Conservation (phyloP, 2,329 filamentous ascomycete genomes). For the Hirsutella rhossiliensis region DNA sequence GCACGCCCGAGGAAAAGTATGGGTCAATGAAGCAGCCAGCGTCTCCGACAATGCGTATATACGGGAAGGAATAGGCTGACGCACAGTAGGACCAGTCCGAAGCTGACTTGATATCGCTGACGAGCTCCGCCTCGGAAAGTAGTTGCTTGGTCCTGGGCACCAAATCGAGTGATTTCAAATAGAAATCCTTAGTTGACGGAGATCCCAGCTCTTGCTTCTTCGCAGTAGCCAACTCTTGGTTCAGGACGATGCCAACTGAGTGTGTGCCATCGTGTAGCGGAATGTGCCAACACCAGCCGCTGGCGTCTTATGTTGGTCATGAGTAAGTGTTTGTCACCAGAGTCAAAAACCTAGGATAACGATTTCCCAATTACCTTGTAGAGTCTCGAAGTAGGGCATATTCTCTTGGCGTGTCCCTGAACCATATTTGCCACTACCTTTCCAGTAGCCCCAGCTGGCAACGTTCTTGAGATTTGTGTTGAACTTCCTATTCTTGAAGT, state of each 20-base stretch:
- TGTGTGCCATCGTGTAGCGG: constrained; percentile 32
- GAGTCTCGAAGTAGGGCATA: constrained; percentile 30
- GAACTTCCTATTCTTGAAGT: constrained; percentile 32
- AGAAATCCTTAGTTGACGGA: constrained; percentile 17
- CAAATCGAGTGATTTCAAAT: constrained; percentile 19
- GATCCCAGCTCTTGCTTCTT: constrained; percentile 17
- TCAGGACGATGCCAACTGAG: constrained; percentile 30
- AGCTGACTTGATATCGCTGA: constrained; percentile 24
- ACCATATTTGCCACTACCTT: constrained; percentile 18
- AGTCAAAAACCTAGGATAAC: background rate
- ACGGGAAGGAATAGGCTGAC: constrained; percentile 24
- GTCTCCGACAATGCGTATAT: constrained; percentile 30
- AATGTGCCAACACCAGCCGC: constrained; percentile 38
- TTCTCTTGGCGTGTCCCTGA: constrained; percentile 21
- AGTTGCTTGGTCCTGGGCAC: constrained; percentile 16
- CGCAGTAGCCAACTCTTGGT: constrained; percentile 20
- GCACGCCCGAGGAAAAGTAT: constrained; percentile 34
- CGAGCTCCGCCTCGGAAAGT: constrained; percentile 18
- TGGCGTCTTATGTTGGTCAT: constrained; percentile 20
- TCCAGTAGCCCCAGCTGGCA: constrained; percentile 37
- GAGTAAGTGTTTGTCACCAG: background rate
- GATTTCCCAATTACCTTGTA: constrained; percentile 11
- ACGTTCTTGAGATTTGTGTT: constrained; percentile 37
- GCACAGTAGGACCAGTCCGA: constrained; percentile 37
- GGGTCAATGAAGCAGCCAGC: constrained; percentile 38